Evolutionary conservation across 139 green algal genomes (phyloP), one percentile per base, ranked within the genome.

Genomic region (Closterium sp.): DNA sequence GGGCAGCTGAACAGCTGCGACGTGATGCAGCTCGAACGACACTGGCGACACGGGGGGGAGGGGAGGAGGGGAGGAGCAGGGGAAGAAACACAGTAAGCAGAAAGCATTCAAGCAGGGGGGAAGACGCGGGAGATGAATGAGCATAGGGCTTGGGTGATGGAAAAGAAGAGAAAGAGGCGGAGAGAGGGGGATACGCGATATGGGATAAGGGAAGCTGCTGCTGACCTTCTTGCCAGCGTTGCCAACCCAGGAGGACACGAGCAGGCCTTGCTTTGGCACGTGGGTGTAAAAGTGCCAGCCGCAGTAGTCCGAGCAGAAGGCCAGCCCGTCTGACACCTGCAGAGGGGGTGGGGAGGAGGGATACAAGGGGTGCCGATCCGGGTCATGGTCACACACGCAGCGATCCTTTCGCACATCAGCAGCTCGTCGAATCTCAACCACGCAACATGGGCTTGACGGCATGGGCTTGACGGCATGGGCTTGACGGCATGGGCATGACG

Each of bases 231-330:
- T 19, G 55, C 12, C 55, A 19, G 55, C 55, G 55, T 76, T 76
- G 55, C 55, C 55, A 76, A 76, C 55, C 55, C 55, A 76, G 16
- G 55, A 25, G 55, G 55, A 76, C 55, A 76, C 55, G 12, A 76
- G 55, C 55, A 76, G 55, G 55, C 55, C 55, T 19, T 76, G 55
- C 55, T 19, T 19, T 3, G 55, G 55, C 55, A 76, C 55, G 0
- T 76, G 23, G 55, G 55, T 76, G 55, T 76, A 76, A 16, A 16
- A 36, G 1, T 91, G 87, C 32, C 33, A 91, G 21, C 87, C 87
- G 35, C 87, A 91, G 81, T 87, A 87, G 21, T 91, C 19, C 34
- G 87, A 34, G 4, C 87, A 91, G 35, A 91, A 91, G 12, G 55
- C 55, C 0, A 76, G 12, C 55, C 55, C 55, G 25, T 76, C 55